Evolutionary conservation across 306 rosid genomes (phyloP), one percentile per base, ranked within the genome.

Genomic region (Senna tora): DNA sequence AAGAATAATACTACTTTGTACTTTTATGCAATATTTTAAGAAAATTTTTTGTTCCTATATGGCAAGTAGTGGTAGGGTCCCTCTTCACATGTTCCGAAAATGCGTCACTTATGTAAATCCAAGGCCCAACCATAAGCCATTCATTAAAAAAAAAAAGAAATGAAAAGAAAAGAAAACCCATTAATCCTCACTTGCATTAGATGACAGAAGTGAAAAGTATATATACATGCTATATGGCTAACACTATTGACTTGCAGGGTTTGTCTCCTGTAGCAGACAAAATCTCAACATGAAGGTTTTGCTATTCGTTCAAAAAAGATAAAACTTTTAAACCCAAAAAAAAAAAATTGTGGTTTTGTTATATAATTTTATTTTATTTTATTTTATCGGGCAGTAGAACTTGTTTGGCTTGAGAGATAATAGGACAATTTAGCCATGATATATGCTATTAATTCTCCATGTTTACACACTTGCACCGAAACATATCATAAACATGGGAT

Each of bases 41-140:
- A 6, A 10, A 8, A 6, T 52, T 52, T 10, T 4, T 4, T 19
- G 30, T 22, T 19, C 4, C 20, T 52, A 52, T 4, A 20, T 52
- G 30, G 57, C 57, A 52, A 19, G 4, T 25, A 25, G 30, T 20
- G 14, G 57, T 30, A 57, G 57, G 55, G 67, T 50, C 84, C 52
- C 58, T 56, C 5, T 61, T 88, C 93, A 85, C 93, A 77, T 85
- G 93, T 38, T 33, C 62, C 64, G 14, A 69, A 62, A 76, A 20
- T 60, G 72, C 41, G 71, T 67, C 65, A 68, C 34, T 69, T 43
- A 50, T 36, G n/a, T 15, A 67, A 75, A 75, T 75, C 86, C 78
- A 78, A 52, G 52, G 45, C 72, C n/a, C n/a, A n/a, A n/a, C n/a
- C n/a, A n/a, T 47, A 1, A 25, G 30, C 30, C 30, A 25, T 25